These are phyloP conservation scores for Hypoxylon sp. DNA, from an alignment of 2,329 filamentous ascomycete species.

Conservation along the genomic window DNA sequence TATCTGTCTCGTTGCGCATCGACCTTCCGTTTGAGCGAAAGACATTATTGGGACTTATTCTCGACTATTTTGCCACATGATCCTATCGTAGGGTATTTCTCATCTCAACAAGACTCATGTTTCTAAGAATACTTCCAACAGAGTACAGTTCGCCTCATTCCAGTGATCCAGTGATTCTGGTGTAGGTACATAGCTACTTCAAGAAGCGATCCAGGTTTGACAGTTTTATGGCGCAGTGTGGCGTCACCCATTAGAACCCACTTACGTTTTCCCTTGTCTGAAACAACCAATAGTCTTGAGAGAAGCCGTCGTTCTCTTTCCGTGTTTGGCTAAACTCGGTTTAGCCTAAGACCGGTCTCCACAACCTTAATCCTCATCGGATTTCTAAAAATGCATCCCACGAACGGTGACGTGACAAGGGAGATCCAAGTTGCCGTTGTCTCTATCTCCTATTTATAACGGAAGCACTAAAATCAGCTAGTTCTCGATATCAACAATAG, in stretches of 20 bases:
- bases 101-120: constrained; percentile 14
- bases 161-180: constrained; percentile 7
- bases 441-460: neutral
- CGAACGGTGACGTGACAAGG: constrained; percentile 26
- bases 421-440: neutral
- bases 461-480: constrained; percentile 20
- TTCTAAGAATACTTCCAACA: constrained; percentile 42
- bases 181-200: constrained; percentile 22
- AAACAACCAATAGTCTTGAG: constrained; percentile 31
- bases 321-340: constrained; percentile 26
- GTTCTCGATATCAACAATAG: constrained; percentile 16
- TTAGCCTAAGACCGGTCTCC: constrained; percentile 32
- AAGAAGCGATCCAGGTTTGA: constrained; percentile 19
- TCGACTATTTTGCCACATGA: constrained; percentile 31
- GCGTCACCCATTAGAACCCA: constrained; percentile 38
- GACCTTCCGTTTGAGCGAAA: constrained; percentile 31
- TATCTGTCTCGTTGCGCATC: constrained; percentile 22
- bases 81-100: constrained; percentile 9
- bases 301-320: constrained; percentile 33
- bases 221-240: constrained; percentile 41
- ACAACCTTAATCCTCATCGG: constrained; percentile 43
- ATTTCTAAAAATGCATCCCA: constrained; percentile 47
- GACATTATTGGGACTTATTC: constrained; percentile 19
- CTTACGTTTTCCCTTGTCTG: constrained; percentile 10
- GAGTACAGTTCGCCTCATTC: constrained; percentile 2